phyloP scores from a whole-genome alignment of 352 stramenopile species.

The Phytophthora capsici region DNA sequence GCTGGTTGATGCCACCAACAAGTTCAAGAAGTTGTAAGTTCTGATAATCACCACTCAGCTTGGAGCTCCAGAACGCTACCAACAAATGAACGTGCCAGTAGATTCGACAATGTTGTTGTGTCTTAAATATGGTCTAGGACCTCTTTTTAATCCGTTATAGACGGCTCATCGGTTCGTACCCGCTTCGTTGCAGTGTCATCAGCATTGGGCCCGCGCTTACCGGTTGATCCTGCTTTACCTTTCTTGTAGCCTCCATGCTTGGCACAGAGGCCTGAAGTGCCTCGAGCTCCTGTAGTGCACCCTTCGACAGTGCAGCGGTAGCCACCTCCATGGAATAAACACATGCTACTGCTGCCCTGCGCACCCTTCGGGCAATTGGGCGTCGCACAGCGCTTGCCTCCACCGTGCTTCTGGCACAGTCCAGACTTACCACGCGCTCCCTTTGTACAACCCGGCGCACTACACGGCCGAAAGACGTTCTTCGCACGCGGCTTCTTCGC shows the following conservation, averaged over 20 bases:
- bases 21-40: slow-evolving; percentile 56
- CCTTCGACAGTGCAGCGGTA: slow-evolving; percentile 81
- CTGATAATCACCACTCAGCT: background rate
- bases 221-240: slow-evolving; percentile 27
- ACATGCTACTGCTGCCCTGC: slow-evolving; percentile 78
- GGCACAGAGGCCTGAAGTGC: slow-evolving; percentile 76
- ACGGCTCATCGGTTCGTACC: slow-evolving; percentile 19
- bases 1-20: slow-evolving; percentile 75
- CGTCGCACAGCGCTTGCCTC: slow-evolving; percentile 75
- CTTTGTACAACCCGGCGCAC: slow-evolving; percentile 69
- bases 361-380: slow-evolving; percentile 79
- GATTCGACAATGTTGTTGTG: background rate
- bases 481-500: slow-evolving; percentile 74
- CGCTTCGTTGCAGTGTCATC: slow-evolving; percentile 22
- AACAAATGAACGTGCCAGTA: no score
- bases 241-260: slow-evolving; percentile 87
- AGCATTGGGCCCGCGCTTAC: slow-evolving; percentile 20
- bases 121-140: slow-evolving; percentile 41
- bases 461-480: slow-evolving; percentile 77
- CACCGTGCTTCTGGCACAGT: slow-evolving; percentile 88
- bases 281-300: slow-evolving; percentile 77
- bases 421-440: slow-evolving; percentile 80
- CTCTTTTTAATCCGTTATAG: slow-evolving; percentile 33
- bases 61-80: background rate
- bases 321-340: slow-evolving; percentile 84